phyloP scores from a whole-genome alignment of 2,329 filamentous ascomycete species.

The Cladophialophora chaetospira region DNA sequence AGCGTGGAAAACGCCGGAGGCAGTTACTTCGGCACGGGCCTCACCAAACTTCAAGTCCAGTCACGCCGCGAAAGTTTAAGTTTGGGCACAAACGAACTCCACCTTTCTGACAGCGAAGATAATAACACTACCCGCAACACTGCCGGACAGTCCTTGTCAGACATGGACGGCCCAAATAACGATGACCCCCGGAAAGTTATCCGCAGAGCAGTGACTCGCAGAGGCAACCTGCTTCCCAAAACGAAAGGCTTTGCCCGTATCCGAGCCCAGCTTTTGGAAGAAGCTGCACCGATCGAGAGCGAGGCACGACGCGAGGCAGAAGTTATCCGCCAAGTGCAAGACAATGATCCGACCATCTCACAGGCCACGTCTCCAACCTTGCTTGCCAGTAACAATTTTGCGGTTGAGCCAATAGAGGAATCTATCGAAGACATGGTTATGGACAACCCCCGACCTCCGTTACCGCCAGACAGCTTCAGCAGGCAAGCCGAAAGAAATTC shows the following conservation, averaged over 20 bases:
- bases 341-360: conserved; percentile 67
- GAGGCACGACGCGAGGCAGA: conserved; percentile 91
- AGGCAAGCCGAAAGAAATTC: conserved; percentile 72
- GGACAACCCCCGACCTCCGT: conserved; percentile 35
- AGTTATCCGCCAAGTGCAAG: conserved; percentile 91
- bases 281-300: conserved; percentile 81
- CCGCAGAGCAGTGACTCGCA: conserved; percentile 76
- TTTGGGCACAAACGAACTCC: conserved; percentile 83
- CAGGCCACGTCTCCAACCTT: conserved; percentile 21
- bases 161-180: conserved; percentile 34
- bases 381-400: conserved; percentile 50
- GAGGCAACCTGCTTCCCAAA: conserved; percentile 91
- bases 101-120: conserved; percentile 75
- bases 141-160: conserved; percentile 37
- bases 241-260: conserved; percentile 95
- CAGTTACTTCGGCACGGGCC: conserved; percentile 58
- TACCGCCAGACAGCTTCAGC: conserved; percentile 69
- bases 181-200: conserved; percentile 70
- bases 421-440: conserved; percentile 57
- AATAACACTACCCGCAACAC: conserved; percentile 51
- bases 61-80: conserved; percentile 84
- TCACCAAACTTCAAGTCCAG: conserved; percentile 50
- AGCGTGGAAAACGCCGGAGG: conserved; percentile 56
- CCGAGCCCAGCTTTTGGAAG: conserved; percentile 83
- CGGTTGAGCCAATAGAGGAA: conserved; percentile 66